Evolutionary conservation across 1,284 basidiomycete species (phyloP).

Genomic region (Meripilus lineatus): DNA sequence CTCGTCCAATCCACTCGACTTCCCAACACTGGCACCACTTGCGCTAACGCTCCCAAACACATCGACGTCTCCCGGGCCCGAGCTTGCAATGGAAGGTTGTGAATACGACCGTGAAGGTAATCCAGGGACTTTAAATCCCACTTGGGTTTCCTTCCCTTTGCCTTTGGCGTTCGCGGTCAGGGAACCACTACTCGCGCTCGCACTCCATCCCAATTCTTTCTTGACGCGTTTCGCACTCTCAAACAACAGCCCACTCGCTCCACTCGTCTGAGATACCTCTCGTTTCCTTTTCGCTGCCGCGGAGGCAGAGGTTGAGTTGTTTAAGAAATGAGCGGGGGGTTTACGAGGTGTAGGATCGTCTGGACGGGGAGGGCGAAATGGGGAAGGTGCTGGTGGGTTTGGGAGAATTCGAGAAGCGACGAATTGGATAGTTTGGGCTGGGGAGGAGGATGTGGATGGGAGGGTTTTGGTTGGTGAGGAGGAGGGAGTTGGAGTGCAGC

Average conservation of each 20-base stretch:
- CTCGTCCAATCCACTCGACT: conserved; percentile 16
- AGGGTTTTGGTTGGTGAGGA: conserved; percentile 17
- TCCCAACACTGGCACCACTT: conserved; percentile 17
- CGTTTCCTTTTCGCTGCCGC: conserved; percentile 14
- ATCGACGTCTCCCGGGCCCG: conserved; percentile 18
- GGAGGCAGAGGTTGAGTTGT: conserved; percentile 6
- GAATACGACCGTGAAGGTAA: conserved; percentile 17
- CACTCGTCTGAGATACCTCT: conserved; percentile 10
- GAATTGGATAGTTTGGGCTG: conserved; percentile 35
- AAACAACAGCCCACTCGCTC: too few species aligned
- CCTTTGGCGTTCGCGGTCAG: conserved; percentile 11
- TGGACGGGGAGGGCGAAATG: conserved; percentile 51
- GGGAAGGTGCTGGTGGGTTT: conserved; percentile 31
- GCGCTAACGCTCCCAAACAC: conserved; percentile 26
- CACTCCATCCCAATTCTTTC: conserved; percentile 30
- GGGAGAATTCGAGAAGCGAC: conserved; percentile 54
- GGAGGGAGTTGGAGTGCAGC: conserved; percentile 24
- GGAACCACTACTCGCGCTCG: conserved; percentile 25
- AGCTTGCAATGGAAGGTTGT: conserved; percentile 25
- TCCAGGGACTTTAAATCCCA: conserved; percentile 34
- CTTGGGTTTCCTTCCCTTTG: conserved; percentile 16
- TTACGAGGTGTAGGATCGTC: conserved; percentile 74
- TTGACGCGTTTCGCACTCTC: conserved; percentile 13
- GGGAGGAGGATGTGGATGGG: conserved; percentile 20
- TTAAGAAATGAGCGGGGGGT: conserved; percentile 37